Conservation (phyloP, 495 filamentous ascomycete genomes). For the Penicillium parvum region DNA sequence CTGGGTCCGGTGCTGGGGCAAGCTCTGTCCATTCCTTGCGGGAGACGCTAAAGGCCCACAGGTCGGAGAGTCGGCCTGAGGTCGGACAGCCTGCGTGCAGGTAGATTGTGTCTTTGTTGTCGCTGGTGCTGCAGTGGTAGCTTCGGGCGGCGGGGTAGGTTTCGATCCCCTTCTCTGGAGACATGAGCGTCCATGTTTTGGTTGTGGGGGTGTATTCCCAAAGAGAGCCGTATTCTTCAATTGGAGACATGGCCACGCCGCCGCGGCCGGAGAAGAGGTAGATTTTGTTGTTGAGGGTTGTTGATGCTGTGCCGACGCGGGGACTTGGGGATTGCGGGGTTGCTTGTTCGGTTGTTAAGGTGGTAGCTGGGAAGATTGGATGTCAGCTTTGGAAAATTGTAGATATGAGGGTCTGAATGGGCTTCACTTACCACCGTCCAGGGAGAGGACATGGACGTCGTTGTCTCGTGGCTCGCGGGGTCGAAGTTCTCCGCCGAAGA, state of each 20-base stretch:
- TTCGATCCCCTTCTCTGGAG: constrained; percentile 9
- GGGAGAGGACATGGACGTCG: constrained; percentile 60
- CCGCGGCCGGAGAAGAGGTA: constrained; percentile 57
- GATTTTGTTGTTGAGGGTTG: constrained; percentile 37
- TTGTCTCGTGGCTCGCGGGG: constrained; percentile 57
- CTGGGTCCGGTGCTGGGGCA: constrained; percentile 54
- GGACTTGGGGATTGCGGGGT: constrained; percentile 30
- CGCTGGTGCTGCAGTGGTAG: constrained; percentile 43
- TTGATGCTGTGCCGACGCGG: constrained; percentile 48
- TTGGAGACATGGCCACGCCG: constrained; percentile 47
- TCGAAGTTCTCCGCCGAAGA: constrained; percentile 41
- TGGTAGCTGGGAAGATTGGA: no score
- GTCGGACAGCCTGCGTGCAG: constrained; percentile 68
- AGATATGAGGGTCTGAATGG: no score
- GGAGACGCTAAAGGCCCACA: constrained; percentile 67
- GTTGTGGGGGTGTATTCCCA: constrained; percentile 41
- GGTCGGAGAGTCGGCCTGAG: constrained; percentile 54
- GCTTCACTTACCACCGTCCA: constrained; percentile 27
- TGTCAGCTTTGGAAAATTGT: no score
- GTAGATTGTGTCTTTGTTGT: constrained; percentile 55
- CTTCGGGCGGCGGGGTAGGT: constrained; percentile 39
- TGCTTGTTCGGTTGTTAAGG: constrained; percentile 4
- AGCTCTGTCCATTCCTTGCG: constrained; percentile 57
- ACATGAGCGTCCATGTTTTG: constrained; percentile 25
- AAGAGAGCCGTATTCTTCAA: constrained; percentile 49